phyloP scores from a whole-genome alignment of 441 rosid genomes.

The Viola pubescens region DNA sequence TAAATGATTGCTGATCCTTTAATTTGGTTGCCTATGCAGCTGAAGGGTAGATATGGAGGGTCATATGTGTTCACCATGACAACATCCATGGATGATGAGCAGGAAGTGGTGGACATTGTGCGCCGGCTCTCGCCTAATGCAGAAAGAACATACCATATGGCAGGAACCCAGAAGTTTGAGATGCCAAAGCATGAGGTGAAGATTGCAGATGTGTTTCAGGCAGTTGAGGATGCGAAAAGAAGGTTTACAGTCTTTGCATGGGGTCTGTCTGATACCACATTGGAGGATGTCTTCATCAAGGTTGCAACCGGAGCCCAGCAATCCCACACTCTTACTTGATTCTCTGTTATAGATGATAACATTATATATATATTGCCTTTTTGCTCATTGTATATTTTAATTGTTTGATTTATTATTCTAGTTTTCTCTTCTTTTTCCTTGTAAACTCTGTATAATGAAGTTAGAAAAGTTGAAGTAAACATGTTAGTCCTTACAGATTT shows the following conservation, averaged over 20 bases:
- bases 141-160: conserved; percentile 59
- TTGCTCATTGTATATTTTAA: not conserved
- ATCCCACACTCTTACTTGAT: conserved; percentile 1
- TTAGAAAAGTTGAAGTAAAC: no score
- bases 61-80: conserved; percentile 79
- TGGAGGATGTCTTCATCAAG: conserved; percentile 95
- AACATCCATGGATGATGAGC: conserved; percentile 45
- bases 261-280: conserved; percentile 88
- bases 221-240: conserved; percentile 68
- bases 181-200: conserved; percentile 66
- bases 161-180: conserved; percentile 94
- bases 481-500: no score
- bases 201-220: conserved; percentile 60
- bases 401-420: not conserved
- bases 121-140: conserved; percentile 50
- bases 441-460: no score
- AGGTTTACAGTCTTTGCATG: conserved; percentile 73
- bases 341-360: not conserved
- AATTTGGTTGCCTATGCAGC: conserved; percentile 27
- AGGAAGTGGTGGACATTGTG: conserved; percentile 56
- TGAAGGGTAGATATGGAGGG: conserved; percentile 85
- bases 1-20: not conserved
- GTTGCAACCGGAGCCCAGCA: conserved; percentile 40
- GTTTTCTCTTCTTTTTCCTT: not conserved
- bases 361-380: not conserved